Evolutionary conservation across 306 rosid species (phyloP), one percentile per base, ranked within the genome.

Genomic region (Cicer judaicum): DNA sequence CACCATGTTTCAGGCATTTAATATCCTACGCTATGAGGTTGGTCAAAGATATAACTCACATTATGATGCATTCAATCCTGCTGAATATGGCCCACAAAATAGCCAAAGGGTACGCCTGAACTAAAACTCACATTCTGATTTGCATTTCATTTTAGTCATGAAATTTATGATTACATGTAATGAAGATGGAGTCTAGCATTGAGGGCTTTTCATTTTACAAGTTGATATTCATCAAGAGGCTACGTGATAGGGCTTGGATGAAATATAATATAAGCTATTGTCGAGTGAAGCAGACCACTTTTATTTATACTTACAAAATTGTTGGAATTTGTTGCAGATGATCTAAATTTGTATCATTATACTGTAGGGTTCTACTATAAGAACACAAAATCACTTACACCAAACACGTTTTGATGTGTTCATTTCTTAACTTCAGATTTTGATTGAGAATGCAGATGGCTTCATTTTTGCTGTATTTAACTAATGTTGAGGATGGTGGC

Each of bases 21-120:
- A 89, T 77, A 38, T 93, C 79, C 85, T 91, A 81, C 89, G 92
- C 72, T 89, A 93, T 75, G 93, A 84, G 84, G 47, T 91, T 4
- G 96, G 90, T 69, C 98, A 91, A 90, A 89, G 81, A 88, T 93
- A 93, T 71, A 80, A 86, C 72, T 87, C 98, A 73, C 98, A 93
- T 73, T 93, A 90, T 73, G 97, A 90, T 40, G 92, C 93, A 0
- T 91, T 94, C 91, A 87, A 81, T 78, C 90, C 96, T 70, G 38
- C 87, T 16, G 97, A 94, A 75, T 94, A 94, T 73, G 98, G 98
- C 16, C 96, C 97, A 69, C 97, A 90, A 74, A 85, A 82, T 85
- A 91, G 95, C 85, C 91, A 93, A 84, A 89, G 98, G 96, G 93
- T 92, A 88, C 3, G 70, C 59, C 48, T 78, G 65, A 83, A 56